Conservation (phyloP, 2,329 filamentous ascomycete genomes). For the Teratosphaeria nubilosa region DNA sequence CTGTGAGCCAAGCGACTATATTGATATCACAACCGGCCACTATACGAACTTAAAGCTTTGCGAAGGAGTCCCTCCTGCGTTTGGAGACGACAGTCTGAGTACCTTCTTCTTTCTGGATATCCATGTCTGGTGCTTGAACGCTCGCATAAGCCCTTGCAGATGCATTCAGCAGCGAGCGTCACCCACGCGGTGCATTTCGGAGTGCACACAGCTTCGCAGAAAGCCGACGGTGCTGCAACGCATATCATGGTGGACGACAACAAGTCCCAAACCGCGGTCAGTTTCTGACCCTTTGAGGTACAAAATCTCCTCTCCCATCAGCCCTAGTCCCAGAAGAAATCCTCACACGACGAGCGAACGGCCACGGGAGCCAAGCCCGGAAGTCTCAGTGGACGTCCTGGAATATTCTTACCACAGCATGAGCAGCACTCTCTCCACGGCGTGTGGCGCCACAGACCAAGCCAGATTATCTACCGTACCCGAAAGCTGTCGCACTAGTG, state of each 20-base stretch:
- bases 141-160: background rate
- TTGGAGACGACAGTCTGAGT: background rate
- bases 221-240: background rate
- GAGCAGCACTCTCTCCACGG: background rate
- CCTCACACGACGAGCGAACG: background rate
- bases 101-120: background rate
- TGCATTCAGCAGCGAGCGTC: background rate
- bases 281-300: background rate
- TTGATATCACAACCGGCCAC: background rate
- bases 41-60: background rate
- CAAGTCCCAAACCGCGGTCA: background rate
- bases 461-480: background rate
- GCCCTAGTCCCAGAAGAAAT: background rate
- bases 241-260: background rate
- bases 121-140: background rate
- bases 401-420: background rate
- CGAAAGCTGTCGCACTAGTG: background rate
- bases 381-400: background rate
- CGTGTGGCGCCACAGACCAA: background rate
- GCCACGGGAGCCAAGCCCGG: background rate
- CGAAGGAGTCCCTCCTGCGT: background rate
- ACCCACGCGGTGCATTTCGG: background rate
- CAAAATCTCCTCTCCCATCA: background rate
- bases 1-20: background rate
- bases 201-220: background rate